Evolutionary conservation across 106 monocot genomes (phyloP).

Genomic region (Dendrobium huoshanense): DNA sequence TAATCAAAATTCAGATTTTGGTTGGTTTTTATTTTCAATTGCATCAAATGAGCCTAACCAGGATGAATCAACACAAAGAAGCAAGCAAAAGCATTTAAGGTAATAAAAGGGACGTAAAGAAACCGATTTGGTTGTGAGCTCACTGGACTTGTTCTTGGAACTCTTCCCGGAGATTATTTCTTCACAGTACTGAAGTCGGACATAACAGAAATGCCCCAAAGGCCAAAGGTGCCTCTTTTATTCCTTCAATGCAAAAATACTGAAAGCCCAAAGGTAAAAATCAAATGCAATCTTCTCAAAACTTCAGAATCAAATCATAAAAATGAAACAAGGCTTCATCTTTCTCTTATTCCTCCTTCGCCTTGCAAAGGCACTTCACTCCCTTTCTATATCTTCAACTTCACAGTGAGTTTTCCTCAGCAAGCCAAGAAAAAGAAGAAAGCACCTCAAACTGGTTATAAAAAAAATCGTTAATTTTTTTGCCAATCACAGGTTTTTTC

Average conservation of each 20-base stretch:
- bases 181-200: neutral
- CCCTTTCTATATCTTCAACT: too few species aligned
- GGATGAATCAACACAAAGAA: too few species aligned
- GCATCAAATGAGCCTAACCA: too few species aligned
- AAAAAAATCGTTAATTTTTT: neutral
- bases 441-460: neutral
- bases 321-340: neutral
- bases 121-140: too few species aligned
- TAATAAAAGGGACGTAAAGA: too few species aligned
- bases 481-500: neutral
- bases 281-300: neutral
- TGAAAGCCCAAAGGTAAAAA: neutral
- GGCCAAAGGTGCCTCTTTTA: neutral
- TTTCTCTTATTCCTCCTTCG: neutral
- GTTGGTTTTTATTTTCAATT: too few species aligned
- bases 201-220: neutral
- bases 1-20: too few species aligned
- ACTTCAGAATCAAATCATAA: neutral
- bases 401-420: neutral
- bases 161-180: too few species aligned
- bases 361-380: neutral
- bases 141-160: too few species aligned
- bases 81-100: too few species aligned
- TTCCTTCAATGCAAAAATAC: neutral
- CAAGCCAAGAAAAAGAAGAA: neutral